These are phyloP conservation scores for Calocera cornea DNA, from an alignment of 768 basidiomycete species.

Conservation along the genomic window DNA sequence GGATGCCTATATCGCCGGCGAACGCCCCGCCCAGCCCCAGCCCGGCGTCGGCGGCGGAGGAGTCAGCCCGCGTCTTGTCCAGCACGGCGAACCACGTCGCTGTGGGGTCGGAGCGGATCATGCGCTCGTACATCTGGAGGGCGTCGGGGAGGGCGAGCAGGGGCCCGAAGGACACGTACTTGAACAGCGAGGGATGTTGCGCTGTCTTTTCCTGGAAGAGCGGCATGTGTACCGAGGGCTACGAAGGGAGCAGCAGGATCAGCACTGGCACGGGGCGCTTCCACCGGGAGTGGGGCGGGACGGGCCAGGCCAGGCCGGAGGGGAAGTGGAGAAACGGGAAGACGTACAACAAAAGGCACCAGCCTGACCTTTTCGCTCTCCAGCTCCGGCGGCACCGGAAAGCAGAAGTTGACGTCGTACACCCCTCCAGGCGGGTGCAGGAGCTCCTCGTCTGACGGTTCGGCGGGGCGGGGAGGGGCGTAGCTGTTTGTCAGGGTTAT, in stretches of 20 bases:
- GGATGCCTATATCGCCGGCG: constrained; percentile 41
- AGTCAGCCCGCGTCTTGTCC: constrained; percentile 35
- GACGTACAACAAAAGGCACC: constrained; percentile 33
- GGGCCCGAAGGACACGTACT: constrained; percentile 40
- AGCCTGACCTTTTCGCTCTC: constrained; percentile 37
- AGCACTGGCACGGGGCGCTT: too few species aligned
- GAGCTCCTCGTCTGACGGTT: not conserved
- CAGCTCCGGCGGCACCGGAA: constrained; percentile 31
- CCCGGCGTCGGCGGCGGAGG: not conserved
- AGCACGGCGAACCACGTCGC: constrained; percentile 38
- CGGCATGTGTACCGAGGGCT: constrained; percentile 29
- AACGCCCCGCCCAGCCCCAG: constrained; percentile 20
- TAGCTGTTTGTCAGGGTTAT: not conserved
- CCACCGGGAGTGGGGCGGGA: too few species aligned
- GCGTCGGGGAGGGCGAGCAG: not conserved
- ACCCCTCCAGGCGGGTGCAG: constrained; percentile 16
- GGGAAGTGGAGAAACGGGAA: too few species aligned
- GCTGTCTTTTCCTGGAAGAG: constrained; percentile 27
- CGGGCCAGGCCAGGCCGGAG: too few species aligned
- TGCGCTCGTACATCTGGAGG: not conserved
- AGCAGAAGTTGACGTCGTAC: constrained; percentile 39
- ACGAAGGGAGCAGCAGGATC: not conserved
- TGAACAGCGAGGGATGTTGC: constrained; percentile 31
- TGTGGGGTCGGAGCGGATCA: constrained; percentile 26
- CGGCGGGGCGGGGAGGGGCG: not conserved